phyloP scores from a whole-genome alignment of 345 rosid species.

The Melaleuca alternifolia region DNA sequence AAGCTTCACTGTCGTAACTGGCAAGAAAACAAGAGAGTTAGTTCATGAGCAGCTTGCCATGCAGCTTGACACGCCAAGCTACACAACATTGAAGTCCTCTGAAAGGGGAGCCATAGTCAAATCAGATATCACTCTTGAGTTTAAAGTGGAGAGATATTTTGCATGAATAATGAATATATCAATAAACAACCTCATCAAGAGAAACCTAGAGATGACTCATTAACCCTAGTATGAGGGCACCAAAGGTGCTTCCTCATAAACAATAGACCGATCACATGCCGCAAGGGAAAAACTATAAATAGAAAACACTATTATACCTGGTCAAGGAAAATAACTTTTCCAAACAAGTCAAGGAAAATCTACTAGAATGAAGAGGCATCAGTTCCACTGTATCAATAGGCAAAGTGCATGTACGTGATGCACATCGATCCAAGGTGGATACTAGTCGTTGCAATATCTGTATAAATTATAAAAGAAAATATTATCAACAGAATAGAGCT shows the following conservation, averaged over 20 bases:
- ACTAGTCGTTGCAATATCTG: slow-evolving; percentile 77
- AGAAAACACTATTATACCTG: slow-evolving; percentile 36
- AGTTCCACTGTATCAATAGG: slow-evolving; percentile 96
- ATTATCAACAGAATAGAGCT: not conserved
- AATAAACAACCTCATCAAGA: not conserved
- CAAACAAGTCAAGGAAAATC: slow-evolving; percentile 84
- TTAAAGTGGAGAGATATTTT: not conserved
- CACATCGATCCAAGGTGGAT: slow-evolving; percentile 87
- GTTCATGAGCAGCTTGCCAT: not conserved
- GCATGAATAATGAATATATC: not conserved
- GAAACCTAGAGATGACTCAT: not conserved
- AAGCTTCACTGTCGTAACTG: slow-evolving; percentile 40
- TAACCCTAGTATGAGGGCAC: not conserved
- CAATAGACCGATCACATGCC: not conserved
- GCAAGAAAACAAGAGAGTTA: not conserved
- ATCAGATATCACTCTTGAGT: not conserved
- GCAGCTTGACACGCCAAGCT: not conserved
- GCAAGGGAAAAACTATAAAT: not conserved
- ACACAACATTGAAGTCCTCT: not conserved
- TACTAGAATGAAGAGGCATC: slow-evolving; percentile 87
- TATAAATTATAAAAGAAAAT: not conserved
- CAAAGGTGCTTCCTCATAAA: not conserved
- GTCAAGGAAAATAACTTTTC: slow-evolving; percentile 70
- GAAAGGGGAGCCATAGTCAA: not conserved
- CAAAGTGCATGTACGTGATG: slow-evolving; percentile 90